phyloP scores from a whole-genome alignment of 148 eudicot genomes.

The Cornus florida region DNA sequence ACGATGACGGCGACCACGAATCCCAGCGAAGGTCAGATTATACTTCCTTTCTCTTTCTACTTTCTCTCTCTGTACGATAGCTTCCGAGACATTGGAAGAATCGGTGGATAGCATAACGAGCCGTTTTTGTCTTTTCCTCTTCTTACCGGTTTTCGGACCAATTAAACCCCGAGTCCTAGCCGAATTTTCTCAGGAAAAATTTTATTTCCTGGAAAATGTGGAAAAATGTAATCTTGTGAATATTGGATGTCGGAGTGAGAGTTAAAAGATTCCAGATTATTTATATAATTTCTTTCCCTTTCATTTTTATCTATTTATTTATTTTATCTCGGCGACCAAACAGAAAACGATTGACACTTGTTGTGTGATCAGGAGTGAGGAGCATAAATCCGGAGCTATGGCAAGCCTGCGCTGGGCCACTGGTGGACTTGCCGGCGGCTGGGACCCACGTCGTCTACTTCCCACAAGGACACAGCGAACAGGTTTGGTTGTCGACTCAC shows the following conservation, averaged over 20 bases:
- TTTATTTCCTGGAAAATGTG: background rate
- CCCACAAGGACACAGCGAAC: slow-evolving; percentile 98
- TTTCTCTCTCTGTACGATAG: background rate
- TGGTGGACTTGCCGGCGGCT: slow-evolving; percentile 87
- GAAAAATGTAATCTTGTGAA: background rate
- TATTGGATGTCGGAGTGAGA: background rate
- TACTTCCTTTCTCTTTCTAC: background rate
- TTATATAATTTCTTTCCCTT: background rate
- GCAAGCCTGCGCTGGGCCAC: slow-evolving; percentile 99
- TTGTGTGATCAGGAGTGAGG: slow-evolving; percentile 51
- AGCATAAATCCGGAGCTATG: slow-evolving; percentile 82
- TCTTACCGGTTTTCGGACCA: background rate
- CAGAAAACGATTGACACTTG: slow-evolving; percentile 17
- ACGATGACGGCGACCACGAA: slow-evolving; percentile 16
- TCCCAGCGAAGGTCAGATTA: slow-evolving; percentile 58
- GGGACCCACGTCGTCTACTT: slow-evolving; percentile 98
- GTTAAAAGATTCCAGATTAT: background rate
- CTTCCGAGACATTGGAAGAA: slow-evolving; percentile 1
- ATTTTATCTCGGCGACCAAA: background rate
- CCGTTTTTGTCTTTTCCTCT: background rate
- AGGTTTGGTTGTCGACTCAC: slow-evolving; percentile 36
- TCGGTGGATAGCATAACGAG: background rate
- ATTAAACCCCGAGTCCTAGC: background rate
- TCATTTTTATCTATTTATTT: background rate
- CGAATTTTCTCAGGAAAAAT: background rate